Percentiles rank a stretch among this genome's conserved stretches.
phyloP scores from a whole-genome alignment of 495 filamentous ascomycete genomes.

The Tuber umbilicatum region DNA sequence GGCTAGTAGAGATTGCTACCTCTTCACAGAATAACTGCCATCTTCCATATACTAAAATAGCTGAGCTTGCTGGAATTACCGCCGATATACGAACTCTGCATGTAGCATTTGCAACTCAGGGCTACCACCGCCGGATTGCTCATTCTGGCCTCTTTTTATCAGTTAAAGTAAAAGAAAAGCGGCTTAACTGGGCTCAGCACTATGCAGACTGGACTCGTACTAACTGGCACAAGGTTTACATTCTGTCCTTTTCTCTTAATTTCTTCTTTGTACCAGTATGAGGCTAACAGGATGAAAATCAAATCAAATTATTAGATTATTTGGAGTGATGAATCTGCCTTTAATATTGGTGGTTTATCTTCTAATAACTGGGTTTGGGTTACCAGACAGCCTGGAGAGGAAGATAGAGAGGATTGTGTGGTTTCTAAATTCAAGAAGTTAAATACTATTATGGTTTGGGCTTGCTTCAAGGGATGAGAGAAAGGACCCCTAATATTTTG shows the following conservation, averaged over 20 bases:
- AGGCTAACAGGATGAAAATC: no score
- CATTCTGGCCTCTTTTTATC: not conserved
- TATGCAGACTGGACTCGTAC: not conserved
- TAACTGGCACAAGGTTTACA: not conserved
- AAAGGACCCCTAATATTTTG: constrained; percentile 14
- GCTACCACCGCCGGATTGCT: not conserved
- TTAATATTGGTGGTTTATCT: no score
- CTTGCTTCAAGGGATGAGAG: no score
- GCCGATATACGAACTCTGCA: not conserved
- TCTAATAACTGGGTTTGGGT: no score
- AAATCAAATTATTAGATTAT: no score
- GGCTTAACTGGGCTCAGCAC: not conserved
- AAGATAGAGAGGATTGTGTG: constrained; percentile 2
- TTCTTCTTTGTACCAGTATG: no score
- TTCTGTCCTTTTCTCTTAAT: no score
- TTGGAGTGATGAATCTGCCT: no score
- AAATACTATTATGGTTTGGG: no score
- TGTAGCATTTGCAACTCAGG: not conserved
- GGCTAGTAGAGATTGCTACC: not conserved
- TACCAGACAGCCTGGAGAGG: no score
- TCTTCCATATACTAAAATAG: no score
- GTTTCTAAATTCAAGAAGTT: not conserved
- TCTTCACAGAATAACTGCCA: not conserved
- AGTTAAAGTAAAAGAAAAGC: not conserved
- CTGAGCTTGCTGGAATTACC: no score